Evolutionary conservation across 345 rosid genomes (phyloP), one percentile per base, ranked within the genome.

Genomic region (Eucalyptus erythrocorys): DNA sequence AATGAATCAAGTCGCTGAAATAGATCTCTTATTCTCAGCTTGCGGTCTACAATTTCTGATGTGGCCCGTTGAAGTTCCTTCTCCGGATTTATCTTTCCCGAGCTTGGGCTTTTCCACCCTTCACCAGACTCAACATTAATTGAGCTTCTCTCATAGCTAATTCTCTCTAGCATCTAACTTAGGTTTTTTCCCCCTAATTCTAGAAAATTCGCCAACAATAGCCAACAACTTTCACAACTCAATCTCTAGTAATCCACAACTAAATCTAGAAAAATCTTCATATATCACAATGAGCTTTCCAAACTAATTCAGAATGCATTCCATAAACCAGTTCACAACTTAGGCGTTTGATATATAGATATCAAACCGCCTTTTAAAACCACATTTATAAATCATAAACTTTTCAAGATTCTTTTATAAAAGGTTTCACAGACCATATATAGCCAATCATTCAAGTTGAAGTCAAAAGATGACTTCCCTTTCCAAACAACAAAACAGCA

Each of bases 21-120:
- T 88, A 98, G 93, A 91, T 96, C 98, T 89, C 99, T 94, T 87
- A 97, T 97, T 89, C 93, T 96, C 91, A 94, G 87, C 92, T 98
- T 96, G 49, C 96, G 92, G 21, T 90, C 93, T 90, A 94, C 85
- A 91, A 98, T 98, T 90, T 95, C 99, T 85, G 95, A 93, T 37
- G 92, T 93, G 64, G 99, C 99, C 80, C 99, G 94, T 87, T 98
- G 94, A 92, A 98, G 94, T 94, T 98, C 99, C 93, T 95, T 97
- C 90, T 98, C 97, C 47, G 98, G 99, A 94, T 96, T 97, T 89
- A 97, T 88, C 91, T 98, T 98, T 93, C 97, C 99, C 55, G 93
- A 48, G 94, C 99, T 98, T 90, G 94, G 93, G 85, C 99, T 98
- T 95, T 96, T 98, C 99, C 98, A 98, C 89, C 99, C 99, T 94